Conservation (phyloP, 805 yeast species). For the Saturnispora ahearnii region DNA sequence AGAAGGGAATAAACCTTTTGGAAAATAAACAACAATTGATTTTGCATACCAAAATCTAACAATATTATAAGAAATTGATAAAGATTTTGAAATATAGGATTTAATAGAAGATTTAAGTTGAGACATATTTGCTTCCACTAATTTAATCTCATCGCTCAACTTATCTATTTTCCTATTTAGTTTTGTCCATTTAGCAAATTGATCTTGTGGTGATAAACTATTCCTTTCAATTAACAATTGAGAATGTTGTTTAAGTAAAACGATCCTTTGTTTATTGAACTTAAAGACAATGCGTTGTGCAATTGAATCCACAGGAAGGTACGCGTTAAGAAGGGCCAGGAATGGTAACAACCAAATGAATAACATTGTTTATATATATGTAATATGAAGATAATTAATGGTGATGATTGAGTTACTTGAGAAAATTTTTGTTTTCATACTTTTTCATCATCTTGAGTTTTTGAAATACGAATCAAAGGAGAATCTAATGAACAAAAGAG, state of each 20-base stretch:
- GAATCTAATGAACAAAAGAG: neutral
- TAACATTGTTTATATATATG: neutral
- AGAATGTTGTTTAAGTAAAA: neutral
- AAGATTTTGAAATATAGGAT: neutral
- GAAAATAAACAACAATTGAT: neutral
- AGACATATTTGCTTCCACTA: constrained; percentile 2
- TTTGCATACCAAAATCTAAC: constrained; percentile 1
- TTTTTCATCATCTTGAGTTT: neutral
- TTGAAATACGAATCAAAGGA: neutral
- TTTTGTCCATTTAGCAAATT: constrained; percentile 94
- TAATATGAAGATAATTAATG: too few species aligned
- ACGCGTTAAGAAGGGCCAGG: neutral
- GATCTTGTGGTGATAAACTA: constrained; percentile 75
- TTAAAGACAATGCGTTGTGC: neutral
- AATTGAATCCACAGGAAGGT: neutral
- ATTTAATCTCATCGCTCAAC: constrained; percentile 42
- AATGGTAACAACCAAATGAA: neutral
- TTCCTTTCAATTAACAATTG: constrained; percentile 35
- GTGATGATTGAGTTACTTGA: too few species aligned
- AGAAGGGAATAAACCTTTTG: constrained; percentile 1
- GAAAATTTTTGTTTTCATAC: neutral
- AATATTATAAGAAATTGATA: neutral
- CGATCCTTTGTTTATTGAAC: neutral
- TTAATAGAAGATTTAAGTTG: neutral
- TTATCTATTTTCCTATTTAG: constrained; percentile 64